Conservation (phyloP, 2,329 filamentous ascomycete genomes). For the Hypoxylon sp. region DNA sequence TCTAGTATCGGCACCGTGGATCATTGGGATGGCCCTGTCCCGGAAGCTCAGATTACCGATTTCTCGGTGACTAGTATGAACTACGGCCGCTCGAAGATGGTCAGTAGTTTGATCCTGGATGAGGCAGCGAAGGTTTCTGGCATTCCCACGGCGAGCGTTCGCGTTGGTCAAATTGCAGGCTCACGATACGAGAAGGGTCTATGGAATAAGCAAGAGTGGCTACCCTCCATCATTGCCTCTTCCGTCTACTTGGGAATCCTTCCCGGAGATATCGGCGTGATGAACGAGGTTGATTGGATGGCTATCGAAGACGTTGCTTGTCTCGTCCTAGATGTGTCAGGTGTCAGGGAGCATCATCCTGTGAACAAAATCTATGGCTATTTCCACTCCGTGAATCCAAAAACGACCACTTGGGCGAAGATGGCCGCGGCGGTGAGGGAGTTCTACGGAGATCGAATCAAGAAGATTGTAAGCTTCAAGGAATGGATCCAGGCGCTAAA, state of each 20-base stretch:
- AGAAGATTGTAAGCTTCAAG: slow-evolving; percentile 58
- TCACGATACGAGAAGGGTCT: slow-evolving; percentile 58
- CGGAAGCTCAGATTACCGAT: slow-evolving; percentile 57
- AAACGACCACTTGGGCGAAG: slow-evolving; percentile 57
- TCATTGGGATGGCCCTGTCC: slow-evolving; percentile 56
- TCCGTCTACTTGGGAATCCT: slow-evolving; percentile 64
- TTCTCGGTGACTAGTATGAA: slow-evolving; percentile 53
- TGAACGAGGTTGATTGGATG: slow-evolving; percentile 67
- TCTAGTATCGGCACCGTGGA: slow-evolving; percentile 60
- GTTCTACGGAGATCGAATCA: slow-evolving; percentile 59
- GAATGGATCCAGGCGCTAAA: slow-evolving; percentile 64
- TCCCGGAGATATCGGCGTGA: slow-evolving; percentile 61
- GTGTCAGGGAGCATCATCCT: slow-evolving; percentile 46
- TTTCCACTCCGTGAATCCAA: slow-evolving; percentile 67
- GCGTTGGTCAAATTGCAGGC: slow-evolving; percentile 64
- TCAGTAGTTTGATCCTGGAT: slow-evolving; percentile 60
- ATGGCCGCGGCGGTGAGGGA: slow-evolving; percentile 59
- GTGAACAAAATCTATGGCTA: slow-evolving; percentile 51
- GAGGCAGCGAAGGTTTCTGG: slow-evolving; percentile 55
- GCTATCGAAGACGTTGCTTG: slow-evolving; percentile 65
- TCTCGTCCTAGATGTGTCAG: slow-evolving; percentile 62
- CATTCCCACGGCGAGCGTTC: slow-evolving; percentile 58
- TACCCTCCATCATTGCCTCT: slow-evolving; percentile 65
- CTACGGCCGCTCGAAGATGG: slow-evolving; percentile 62
- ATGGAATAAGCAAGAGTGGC: slow-evolving; percentile 71